Conservation (phyloP, 163 green algal genomes). For the Smithsoniella earleae region DNA sequence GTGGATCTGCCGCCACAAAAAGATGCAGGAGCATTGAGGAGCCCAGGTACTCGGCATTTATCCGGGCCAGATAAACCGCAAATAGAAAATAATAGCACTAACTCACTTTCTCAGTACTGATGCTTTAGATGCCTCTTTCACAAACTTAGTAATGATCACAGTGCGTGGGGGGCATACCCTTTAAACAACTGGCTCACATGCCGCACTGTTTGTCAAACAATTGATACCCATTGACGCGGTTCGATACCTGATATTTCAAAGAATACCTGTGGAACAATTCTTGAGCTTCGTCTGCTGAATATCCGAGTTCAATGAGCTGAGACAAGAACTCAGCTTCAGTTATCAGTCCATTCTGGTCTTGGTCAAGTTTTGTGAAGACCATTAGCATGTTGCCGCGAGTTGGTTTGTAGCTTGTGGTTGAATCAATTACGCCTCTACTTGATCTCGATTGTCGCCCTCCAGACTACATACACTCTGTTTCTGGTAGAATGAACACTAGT, state of each 20-base stretch:
- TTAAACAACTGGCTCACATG: background rate
- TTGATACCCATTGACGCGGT: too few relatives aligned
- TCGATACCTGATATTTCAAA: too few relatives aligned
- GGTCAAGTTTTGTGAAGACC: constrained; percentile 20
- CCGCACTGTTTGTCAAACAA: background rate
- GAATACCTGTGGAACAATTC: constrained; percentile 5
- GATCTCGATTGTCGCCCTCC: background rate
- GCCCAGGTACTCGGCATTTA: too few relatives aligned
- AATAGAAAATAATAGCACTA: background rate
- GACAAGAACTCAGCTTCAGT: constrained; percentile 20
- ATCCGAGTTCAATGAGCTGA: background rate
- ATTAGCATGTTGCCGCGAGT: constrained; percentile 30
- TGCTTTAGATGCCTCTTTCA: background rate
- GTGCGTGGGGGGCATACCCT: background rate
- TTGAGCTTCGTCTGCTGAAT: background rate
- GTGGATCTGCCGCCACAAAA: too few relatives aligned
- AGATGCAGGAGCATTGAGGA: too few relatives aligned
- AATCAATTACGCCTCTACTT: background rate
- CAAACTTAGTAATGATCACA: background rate
- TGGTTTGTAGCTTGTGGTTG: background rate
- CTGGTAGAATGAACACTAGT: background rate
- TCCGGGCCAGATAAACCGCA: too few relatives aligned
- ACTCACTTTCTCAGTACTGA: background rate
- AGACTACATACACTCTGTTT: background rate
- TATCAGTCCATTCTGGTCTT: constrained; percentile 22